Base-by-base conservation (phyloP, 371 early-diverging fungal genomes). In the Lichtheimia hyalospora region DNA sequence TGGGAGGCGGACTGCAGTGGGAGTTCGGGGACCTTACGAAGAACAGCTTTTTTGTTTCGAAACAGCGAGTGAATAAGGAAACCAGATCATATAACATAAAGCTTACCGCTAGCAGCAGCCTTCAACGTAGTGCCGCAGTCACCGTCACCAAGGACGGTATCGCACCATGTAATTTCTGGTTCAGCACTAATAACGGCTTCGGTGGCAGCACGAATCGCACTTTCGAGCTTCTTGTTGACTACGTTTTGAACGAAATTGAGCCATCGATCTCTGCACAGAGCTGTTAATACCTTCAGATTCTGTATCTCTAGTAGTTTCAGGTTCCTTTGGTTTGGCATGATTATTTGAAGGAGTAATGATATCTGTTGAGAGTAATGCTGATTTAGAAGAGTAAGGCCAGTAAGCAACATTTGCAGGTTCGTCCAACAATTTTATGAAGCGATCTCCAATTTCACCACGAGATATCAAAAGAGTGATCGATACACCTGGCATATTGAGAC, bases 121-220 rank as follows among this genome's bases (percentile, higher is more conserved):
- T 83, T 76, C 46, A 93, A 66, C 0, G 91, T 89, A 13, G 78
- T 72, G 6, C 94, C 94, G 62, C 93, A 93, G 62, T 93, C 93
- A 15, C 93, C 94, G 64, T 93, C 94, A 15, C 94, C 93, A 54
- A 84, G 75, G 43, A 90, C 60, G 42, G 86, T 84, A 61, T 93
- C 94, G 49, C 81, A 83, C 15, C 67, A 65, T 5, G 92, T 92
- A 34, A 93, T 77, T 18, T 83, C 73, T 4, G 90, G 88, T 67
- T 92, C 92, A n/a, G 75, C 82, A 8, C 62, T 70, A 28, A 90
- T 85, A 0, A 87, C 83, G 6, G 72, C 75, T 20, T 80, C 34
- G 50, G 84, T 79, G 14, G 82, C 87, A 21, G 66, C 60, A 14
- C 72, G 68, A 24, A 92, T 82, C 15, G 68, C 73, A 16, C 34